Base-by-base conservation (phyloP, 2,329 filamentous ascomycete species). In the Diaporthe nobilis region DNA sequence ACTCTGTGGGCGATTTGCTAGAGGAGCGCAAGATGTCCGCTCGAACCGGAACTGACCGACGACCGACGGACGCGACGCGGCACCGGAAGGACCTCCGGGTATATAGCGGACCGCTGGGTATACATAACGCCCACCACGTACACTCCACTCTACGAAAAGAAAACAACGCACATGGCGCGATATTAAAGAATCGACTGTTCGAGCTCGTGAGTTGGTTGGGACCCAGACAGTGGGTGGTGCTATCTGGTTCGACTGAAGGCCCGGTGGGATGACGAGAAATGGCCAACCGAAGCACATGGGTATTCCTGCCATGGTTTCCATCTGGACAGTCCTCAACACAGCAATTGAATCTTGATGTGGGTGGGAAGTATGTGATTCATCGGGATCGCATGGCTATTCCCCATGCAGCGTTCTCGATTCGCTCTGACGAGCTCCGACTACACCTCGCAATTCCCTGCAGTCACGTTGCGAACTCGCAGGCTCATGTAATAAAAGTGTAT, bases 1-100 rank as follows among this genome's bases (percentile, higher is more conserved):
- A 3, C 1, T 37, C 0, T 13, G 44, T 2, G 10, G 63, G n/a
- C 7, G 47, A 39, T 10, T 8, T 4, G 1, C 12, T 25, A 6
- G 25, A 28, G 28, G 9, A 10, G 0, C 12, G 3, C 8, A 3
- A 47, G 9, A 4, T 44, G 1, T 7, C 15, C 4, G 1, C 7
- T n/a, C 12, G 3, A 1, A 9, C 12, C 12, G 10, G 42, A 39
- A 17, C 3, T 2, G 12, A 68, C 42, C 13, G 63, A 10, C 63
- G 31, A 51, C 22, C 5, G 25, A 39, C 31, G 44, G 5, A 25
- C 17, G 22, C 63, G 20, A 53, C 25, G 20, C 4, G 6, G 6
- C 2, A 12, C 22, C 8, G 8, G n/a, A 20, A 67, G 2, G 42
- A 49, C 42, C 28, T 31, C 10, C 28, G 3, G 10, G 25, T 37